phyloP scores from a whole-genome alignment of 192 early-diverging fungal species.

The Pilobolus umbonatus region DNA sequence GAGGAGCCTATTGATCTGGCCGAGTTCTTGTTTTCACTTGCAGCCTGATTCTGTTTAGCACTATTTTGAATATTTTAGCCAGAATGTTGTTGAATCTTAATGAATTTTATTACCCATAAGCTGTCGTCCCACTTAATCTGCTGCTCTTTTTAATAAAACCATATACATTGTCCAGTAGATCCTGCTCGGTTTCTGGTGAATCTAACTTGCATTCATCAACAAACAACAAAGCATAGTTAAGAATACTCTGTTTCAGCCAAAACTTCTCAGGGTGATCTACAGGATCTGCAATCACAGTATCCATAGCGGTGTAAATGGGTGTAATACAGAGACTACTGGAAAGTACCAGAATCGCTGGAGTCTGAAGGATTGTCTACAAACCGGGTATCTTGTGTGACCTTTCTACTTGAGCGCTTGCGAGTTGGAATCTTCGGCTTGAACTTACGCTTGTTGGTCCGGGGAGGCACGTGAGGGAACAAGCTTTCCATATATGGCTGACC shows the following conservation, averaged over 20 bases:
- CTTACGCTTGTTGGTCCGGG: too few species aligned
- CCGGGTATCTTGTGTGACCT: too few species aligned
- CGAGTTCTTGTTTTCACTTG: neutral
- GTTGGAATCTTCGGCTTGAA: too few species aligned
- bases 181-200: neutral
- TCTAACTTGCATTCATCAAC: neutral
- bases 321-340: too few species aligned
- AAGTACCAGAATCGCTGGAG: too few species aligned
- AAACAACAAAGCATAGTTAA: neutral
- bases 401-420: too few species aligned
- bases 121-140: neutral
- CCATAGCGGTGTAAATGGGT: neutral
- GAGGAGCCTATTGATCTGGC: neutral
- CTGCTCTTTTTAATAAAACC: neutral
- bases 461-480: too few species aligned
- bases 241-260: neutral
- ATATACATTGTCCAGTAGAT: neutral
- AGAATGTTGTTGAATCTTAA: neutral
- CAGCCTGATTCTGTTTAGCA: neutral
- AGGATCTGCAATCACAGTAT: slow-evolving; percentile 4
- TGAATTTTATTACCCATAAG: neutral
- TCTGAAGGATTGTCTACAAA: too few species aligned
- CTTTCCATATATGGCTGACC: too few species aligned
- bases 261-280: neutral
- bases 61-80: neutral